phyloP scores from a whole-genome alignment of 805 yeast genomes.

The Wickerhamiella hasegawae region DNA sequence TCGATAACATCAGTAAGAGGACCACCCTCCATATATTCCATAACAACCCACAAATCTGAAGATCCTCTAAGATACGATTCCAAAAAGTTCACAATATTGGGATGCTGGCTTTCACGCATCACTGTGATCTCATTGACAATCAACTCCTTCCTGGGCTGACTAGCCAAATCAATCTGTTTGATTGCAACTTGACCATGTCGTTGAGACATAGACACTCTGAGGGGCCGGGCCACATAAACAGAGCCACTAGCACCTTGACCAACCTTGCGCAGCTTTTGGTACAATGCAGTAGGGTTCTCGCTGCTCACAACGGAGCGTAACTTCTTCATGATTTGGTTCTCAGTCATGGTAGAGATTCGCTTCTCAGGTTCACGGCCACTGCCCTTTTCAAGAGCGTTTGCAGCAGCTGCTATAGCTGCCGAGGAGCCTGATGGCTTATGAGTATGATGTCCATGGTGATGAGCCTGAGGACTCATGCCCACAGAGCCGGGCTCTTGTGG shows the following conservation, averaged over 20 bases:
- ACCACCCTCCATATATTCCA: slow-evolving; percentile 99
- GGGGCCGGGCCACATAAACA: slow-evolving; percentile 71
- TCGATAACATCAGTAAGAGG: slow-evolving; percentile 91
- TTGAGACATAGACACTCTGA: slow-evolving; percentile 21
- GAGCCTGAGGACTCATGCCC: no score
- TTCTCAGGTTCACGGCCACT: slow-evolving; percentile 48
- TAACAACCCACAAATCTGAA: slow-evolving; percentile 86
- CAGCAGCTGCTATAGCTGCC: slow-evolving; percentile 19
- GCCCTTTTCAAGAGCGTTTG: slow-evolving; percentile 14
- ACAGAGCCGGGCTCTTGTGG: no score
- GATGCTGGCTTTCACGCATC: slow-evolving; percentile 82
- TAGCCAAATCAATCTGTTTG: slow-evolving; percentile 88
- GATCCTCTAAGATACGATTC: slow-evolving; percentile 67
- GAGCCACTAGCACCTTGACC: slow-evolving; percentile 99
- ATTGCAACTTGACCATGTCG: slow-evolving; percentile 50
- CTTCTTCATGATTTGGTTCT: slow-evolving; percentile 70
- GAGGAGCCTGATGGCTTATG: no score
- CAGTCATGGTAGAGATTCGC: slow-evolving; percentile 54
- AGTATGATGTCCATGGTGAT: no score
- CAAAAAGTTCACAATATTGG: slow-evolving; percentile 84
- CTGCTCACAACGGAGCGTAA: slow-evolving; percentile 67
- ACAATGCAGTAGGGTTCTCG: slow-evolving; percentile 65
- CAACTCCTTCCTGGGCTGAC: slow-evolving; percentile 89
- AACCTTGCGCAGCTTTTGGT: slow-evolving; percentile 46
- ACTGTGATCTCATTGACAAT: slow-evolving; percentile 91